Evolutionary conservation across 306 rosid species (phyloP), one percentile per base, ranked within the genome.

Genomic region (Begonia peltatifolia): DNA sequence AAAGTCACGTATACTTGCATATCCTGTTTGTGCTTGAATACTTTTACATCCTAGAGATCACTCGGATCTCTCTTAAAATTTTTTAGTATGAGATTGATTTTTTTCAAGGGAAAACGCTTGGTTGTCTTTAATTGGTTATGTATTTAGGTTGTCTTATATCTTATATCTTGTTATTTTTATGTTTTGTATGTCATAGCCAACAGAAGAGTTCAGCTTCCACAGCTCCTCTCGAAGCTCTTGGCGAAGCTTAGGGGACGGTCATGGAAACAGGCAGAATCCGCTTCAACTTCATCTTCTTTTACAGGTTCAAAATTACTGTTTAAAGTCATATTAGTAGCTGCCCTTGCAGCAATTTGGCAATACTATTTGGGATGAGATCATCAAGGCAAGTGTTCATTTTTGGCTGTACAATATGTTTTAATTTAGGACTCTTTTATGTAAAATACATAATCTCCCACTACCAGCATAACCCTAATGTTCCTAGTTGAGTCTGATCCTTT

Each of bases 271-370:
- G n/a, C 75, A 46, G 57, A 60, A 25, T 52, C 78, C 7, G 49
- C 64, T 10, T 56, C 81, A 6, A 20, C 74, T 4, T 61, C 83
- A 4, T 70, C 77, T 14, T 68, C 82, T 9, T 68, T 73, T 65
- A 48, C 74, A 49, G 72, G 61, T 59, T 60, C 79, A 64, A 89
- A 71, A 68, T 63, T 80, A 55, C 13, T 74, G 49, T 48, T 85
- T 46, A 71, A 61, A 68, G 81, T 85, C 42, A 46, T 71, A 50
- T 14, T 76, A 14, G 80, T 80, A 57, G 84, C 87, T 58, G 94
- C 83, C 41, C 41, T 82, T 67, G 95, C 94, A 47, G 64, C 78
- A 61, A 58, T 70, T 46, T 82, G 93, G 93, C 87, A 89, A 54
- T 79, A 70, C 61, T 82, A 69, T 60, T 69, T 68, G 25, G 62